These are phyloP conservation scores for Cladosporium austrohemisphaericum DNA, from an alignment of 2,329 filamentous ascomycete genomes.

Conservation along the genomic window DNA sequence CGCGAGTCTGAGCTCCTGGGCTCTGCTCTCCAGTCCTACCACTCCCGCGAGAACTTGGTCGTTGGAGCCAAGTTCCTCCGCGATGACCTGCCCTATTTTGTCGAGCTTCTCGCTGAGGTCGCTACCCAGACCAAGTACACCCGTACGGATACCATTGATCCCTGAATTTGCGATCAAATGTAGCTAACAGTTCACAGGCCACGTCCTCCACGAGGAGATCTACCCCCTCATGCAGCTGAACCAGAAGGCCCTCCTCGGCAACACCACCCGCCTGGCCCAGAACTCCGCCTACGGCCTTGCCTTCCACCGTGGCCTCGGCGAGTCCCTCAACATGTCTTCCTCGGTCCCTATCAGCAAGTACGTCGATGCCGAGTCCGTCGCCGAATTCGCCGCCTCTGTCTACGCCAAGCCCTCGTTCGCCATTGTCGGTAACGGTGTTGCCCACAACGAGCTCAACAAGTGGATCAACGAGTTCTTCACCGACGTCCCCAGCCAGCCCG, in stretches of 20 bases:
- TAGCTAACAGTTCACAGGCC: constrained; percentile 52
- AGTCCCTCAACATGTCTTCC: constrained; percentile 68
- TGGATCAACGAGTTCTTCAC: constrained; percentile 95
- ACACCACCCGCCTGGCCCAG: constrained; percentile 66
- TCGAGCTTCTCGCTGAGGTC: constrained; percentile 91
- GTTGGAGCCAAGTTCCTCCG: constrained; percentile 92
- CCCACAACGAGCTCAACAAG: constrained; percentile 70
- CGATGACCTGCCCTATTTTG: constrained; percentile 94
- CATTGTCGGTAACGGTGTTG: constrained; percentile 83
- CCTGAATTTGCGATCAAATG: constrained; percentile 4
- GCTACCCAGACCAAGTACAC: constrained; percentile 83
- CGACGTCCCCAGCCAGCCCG: constrained; percentile 54
- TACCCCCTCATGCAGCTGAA: constrained; percentile 70
- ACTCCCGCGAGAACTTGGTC: constrained; percentile 89
- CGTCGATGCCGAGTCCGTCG: constrained; percentile 70
- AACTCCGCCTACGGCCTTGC: constrained; percentile 82
- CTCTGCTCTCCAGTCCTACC: constrained; percentile 79
- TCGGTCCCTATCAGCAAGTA: constrained; percentile 74
- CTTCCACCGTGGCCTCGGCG: constrained; percentile 90
- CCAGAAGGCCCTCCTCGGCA: constrained; percentile 67
- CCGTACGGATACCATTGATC: constrained; percentile 40
- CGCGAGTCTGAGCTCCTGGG: constrained; percentile 95
- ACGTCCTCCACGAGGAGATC: constrained; percentile 89
- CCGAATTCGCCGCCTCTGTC: constrained; percentile 70
- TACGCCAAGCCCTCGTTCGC: constrained; percentile 91